A percentile compares a stretch with the other conserved stretches of the same genome.
Conservation (phyloP, 2,329 filamentous ascomycete species). For the Curvularia lunata region DNA sequence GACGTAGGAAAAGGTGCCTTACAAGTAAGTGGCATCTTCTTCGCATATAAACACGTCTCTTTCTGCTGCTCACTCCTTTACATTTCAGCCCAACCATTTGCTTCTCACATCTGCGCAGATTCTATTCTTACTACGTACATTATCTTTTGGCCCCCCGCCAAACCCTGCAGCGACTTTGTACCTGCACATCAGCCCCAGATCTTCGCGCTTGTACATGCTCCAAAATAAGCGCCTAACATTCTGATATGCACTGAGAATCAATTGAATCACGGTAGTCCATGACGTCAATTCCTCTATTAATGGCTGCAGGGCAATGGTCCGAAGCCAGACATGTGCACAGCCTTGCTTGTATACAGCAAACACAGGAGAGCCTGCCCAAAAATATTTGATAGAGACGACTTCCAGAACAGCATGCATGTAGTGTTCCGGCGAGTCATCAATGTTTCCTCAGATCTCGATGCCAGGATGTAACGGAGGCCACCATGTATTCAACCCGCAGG, state of each 20-base stretch:
- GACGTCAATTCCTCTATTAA: background rate
- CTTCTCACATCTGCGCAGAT: background rate
- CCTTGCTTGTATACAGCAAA: background rate
- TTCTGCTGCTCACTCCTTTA: background rate
- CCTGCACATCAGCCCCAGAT: conserved; percentile 35
- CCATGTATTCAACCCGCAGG: too few relatives aligned
- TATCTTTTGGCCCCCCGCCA: conserved; percentile 14
- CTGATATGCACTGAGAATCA: background rate
- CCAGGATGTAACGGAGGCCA: too few relatives aligned
- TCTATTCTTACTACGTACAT: background rate
- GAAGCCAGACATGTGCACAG: background rate
- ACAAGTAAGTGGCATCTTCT: background rate
- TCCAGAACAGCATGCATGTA: too few relatives aligned
- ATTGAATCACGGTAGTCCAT: background rate
- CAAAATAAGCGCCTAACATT: background rate
- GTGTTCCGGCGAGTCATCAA: too few relatives aligned
- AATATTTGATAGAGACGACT: too few relatives aligned
- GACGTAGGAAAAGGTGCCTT: too few relatives aligned
- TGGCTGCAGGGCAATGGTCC: background rate
- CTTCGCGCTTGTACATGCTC: conserved; percentile 16
- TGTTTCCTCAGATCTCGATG: too few relatives aligned
- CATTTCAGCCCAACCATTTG: background rate
- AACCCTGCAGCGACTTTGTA: conserved; percentile 17
- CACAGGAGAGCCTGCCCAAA: too few relatives aligned
- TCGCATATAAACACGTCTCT: background rate